Conservation (phyloP, 805 yeast species). For the Myxozyma monticola region DNA sequence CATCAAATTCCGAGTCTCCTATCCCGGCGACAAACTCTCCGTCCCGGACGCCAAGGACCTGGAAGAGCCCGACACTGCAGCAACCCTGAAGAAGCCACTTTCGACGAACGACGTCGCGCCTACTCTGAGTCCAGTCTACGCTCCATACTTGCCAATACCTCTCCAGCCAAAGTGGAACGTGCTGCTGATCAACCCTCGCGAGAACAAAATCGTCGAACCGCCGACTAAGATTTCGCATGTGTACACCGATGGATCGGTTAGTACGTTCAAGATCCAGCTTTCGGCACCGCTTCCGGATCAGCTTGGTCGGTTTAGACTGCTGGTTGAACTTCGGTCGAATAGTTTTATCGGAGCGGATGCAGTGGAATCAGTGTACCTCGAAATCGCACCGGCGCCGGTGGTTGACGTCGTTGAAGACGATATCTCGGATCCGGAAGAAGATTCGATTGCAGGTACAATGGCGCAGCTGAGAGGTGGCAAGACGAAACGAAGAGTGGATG, state of each 20-base stretch:
- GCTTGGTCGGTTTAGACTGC: constrained; percentile 64
- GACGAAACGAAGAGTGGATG: constrained; percentile 33
- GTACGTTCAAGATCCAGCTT: constrained; percentile 75
- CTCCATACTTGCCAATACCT: constrained; percentile 74
- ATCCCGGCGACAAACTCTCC: constrained; percentile 51
- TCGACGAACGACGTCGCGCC: constrained; percentile 68
- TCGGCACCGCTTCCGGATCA: constrained; percentile 75
- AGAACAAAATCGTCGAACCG: constrained; percentile 73
- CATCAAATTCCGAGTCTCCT: constrained; percentile 71
- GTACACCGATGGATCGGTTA: constrained; percentile 59
- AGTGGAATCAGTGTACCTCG: constrained; percentile 66
- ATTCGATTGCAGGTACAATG: constrained; percentile 71
- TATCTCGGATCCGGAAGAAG: constrained; percentile 63
- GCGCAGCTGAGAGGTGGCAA: constrained; percentile 66
- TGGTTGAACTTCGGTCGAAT: constrained; percentile 67
- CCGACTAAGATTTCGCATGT: constrained; percentile 57
- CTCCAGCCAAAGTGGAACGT: constrained; percentile 62
- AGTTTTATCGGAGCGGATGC: constrained; percentile 82
- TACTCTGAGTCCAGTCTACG: constrained; percentile 58
- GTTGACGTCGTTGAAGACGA: constrained; percentile 27
- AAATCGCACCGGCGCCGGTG: constrained; percentile 60
- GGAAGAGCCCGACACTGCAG: constrained; percentile 62
- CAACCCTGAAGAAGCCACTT: constrained; percentile 70
- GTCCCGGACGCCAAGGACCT: constrained; percentile 34
- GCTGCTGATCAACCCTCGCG: constrained; percentile 69